These are phyloP conservation scores for Thalassiosira mediterranea DNA, from an alignment of 352 stramenopile genomes.

Conservation along the genomic window DNA sequence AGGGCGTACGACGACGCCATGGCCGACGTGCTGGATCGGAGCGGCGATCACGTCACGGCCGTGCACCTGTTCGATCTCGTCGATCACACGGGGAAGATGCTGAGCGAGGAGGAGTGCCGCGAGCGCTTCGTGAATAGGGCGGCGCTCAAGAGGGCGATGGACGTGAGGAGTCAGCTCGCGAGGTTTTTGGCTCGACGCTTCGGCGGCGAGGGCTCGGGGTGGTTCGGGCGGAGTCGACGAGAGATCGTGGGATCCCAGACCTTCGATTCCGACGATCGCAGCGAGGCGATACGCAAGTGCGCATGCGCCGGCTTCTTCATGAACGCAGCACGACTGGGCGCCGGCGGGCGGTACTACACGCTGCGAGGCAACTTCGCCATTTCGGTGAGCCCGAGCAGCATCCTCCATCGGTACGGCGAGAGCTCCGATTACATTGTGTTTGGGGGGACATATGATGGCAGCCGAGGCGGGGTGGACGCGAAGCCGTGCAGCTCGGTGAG, in stretches of 20 bases:
- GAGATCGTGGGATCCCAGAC: slow-evolving; percentile 49
- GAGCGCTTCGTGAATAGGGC: slow-evolving; percentile 77
- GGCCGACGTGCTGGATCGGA: slow-evolving; percentile 65
- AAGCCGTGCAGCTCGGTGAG: slow-evolving; percentile 64
- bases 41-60: slow-evolving; percentile 79
- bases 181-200: slow-evolving; percentile 60
- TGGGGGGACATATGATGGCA: slow-evolving; percentile 76
- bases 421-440: slow-evolving; percentile 80
- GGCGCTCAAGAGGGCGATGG: slow-evolving; percentile 61
- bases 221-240: slow-evolving; percentile 39
- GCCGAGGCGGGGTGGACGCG: slow-evolving; percentile 73
- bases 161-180: slow-evolving; percentile 75
- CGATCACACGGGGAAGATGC: slow-evolving; percentile 58
- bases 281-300: slow-evolving; percentile 68
- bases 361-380: slow-evolving; percentile 68
- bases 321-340: slow-evolving; percentile 77
- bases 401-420: slow-evolving; percentile 69
- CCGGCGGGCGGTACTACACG: slow-evolving; percentile 82
- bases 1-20: slow-evolving; percentile 76
- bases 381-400: slow-evolving; percentile 55
- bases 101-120: slow-evolving; percentile 69
- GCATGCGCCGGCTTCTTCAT: slow-evolving; percentile 80
- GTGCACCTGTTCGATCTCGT: slow-evolving; percentile 69
- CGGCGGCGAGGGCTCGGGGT: slow-evolving; percentile 37
- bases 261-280: slow-evolving; percentile 54